A percentile compares a stretch with the other conserved stretches of the same genome.
Evolutionary conservation across 23 red algal genomes (phyloP).

Genomic region (Chondrus crispus): DNA sequence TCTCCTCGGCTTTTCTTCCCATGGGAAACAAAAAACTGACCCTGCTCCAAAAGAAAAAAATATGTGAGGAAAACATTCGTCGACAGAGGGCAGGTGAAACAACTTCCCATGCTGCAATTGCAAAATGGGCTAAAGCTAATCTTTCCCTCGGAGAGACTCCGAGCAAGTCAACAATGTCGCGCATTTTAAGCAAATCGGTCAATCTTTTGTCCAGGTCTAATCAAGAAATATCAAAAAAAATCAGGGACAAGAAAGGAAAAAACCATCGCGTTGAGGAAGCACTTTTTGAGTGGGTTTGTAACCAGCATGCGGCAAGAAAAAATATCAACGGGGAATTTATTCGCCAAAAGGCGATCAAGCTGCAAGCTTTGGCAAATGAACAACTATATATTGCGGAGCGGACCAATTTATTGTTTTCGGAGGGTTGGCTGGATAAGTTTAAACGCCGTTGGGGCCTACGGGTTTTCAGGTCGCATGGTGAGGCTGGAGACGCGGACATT

Average conservation of each 20-base stretch:
- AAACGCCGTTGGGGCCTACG: not conserved
- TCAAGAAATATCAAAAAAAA: not conserved
- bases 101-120: not conserved
- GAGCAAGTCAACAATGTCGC: not conserved
- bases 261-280: not conserved
- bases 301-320: not conserved
- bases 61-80: not conserved
- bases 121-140: not conserved
- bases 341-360: not conserved
- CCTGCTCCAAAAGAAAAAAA: slow-evolving; percentile 1
- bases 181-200: not conserved
- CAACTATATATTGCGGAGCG: not conserved
- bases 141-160: not conserved
- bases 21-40: not conserved
- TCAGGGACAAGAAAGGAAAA: slow-evolving; percentile 12
- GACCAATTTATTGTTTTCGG: not conserved
- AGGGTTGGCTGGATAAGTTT: not conserved
- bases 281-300: slow-evolving; percentile 4
- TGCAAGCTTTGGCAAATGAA: not conserved
- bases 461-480: not conserved
- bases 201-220: not conserved
- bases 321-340: not conserved
- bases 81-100: not conserved
- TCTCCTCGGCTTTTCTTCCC: no score
- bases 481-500: not conserved